Conservation (phyloP, 129 eudicot genomes). For the Centaurea solstitialis region DNA sequence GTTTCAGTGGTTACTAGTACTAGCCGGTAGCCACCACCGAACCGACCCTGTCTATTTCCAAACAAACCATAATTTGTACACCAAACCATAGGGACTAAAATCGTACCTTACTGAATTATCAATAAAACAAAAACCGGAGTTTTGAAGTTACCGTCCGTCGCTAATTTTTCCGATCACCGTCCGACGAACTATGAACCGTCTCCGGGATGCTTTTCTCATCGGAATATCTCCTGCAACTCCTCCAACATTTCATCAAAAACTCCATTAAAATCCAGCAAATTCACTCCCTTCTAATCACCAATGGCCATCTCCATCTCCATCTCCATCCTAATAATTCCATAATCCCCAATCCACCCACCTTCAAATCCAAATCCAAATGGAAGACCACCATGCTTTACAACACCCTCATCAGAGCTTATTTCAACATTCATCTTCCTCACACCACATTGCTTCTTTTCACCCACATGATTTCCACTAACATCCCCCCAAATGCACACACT, state of each 20-base stretch:
- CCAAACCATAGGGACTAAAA: no score
- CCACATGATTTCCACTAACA: conserved; percentile 55
- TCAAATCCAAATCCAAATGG: conserved; percentile 39
- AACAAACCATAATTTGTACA: no score
- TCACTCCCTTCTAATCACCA: conserved; percentile 61
- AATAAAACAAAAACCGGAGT: not conserved
- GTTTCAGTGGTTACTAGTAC: no score
- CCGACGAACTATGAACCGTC: conserved; percentile 1
- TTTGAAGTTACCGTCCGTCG: not conserved
- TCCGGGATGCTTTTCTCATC: conserved; percentile 32
- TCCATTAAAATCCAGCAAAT: conserved; percentile 47
- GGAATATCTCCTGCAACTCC: conserved; percentile 55
- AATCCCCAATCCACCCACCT: conserved; percentile 7
- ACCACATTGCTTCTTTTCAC: conserved; percentile 49
- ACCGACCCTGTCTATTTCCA: no score
- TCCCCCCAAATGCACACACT: conserved; percentile 66
- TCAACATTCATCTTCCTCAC: conserved; percentile 42
- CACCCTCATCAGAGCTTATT: conserved; percentile 68
- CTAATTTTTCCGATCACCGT: not conserved
- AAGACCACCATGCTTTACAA: conserved; percentile 64
- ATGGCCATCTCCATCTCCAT: conserved; percentile 46
- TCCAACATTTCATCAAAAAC: conserved; percentile 47
- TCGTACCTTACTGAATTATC: no score
- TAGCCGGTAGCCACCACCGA: no score
- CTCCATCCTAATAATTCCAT: conserved; percentile 23